Conservation (phyloP, 768 basidiomycete genomes). For the Leccinellum albellum region DNA sequence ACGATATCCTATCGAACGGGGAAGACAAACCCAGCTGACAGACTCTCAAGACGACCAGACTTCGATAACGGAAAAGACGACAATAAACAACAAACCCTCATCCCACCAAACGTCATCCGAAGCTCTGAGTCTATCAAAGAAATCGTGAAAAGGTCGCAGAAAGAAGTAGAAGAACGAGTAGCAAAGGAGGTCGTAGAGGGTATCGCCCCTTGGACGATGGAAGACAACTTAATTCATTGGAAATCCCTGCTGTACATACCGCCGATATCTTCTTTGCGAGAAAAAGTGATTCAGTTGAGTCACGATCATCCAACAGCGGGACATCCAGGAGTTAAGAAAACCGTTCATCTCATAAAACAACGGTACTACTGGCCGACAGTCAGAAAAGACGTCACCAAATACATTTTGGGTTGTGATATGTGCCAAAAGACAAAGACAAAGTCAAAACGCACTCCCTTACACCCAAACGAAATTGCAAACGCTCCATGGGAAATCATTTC, state of each 20-base stretch:
- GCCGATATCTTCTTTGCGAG: no score
- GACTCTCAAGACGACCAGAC: neutral
- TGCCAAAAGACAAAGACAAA: neutral
- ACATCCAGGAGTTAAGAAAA: neutral
- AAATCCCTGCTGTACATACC: neutral
- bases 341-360: neutral
- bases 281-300: neutral
- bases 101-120: no score
- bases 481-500: neutral
- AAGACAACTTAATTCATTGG: neutral
- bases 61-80: neutral
- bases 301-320: neutral
- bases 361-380: neutral
- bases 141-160: no score
- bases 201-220: no score
- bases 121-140: no score
- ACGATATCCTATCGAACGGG: neutral
- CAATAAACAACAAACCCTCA: neutral
- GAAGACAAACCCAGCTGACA: neutral
- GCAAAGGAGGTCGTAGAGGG: no score
- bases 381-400: fast-evolving
- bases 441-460: neutral
- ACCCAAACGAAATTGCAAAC: neutral
- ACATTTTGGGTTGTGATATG: neutral
- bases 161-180: no score